phyloP scores from a whole-genome alignment of 2,329 filamentous ascomycete species.

The Tolypocladium endophyticum region DNA sequence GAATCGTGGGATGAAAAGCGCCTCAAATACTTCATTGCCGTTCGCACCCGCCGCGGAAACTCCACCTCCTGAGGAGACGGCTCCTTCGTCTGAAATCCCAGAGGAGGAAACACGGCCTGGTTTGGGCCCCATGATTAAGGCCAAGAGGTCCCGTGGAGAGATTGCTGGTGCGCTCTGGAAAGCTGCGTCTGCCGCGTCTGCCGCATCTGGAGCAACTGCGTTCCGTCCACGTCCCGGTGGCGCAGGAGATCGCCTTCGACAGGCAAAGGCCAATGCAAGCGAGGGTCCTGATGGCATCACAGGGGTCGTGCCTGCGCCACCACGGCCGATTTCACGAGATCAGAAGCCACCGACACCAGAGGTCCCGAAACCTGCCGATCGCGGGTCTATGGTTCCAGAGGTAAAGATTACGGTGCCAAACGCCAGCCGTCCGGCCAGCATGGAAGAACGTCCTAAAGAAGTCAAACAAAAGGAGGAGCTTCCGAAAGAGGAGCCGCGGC shows the following conservation, averaged over 20 bases:
- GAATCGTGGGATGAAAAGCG: slow-evolving; percentile 4
- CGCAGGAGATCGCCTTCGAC: slow-evolving; percentile 67
- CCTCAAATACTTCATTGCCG: slow-evolving; percentile 13
- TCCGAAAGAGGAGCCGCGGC: slow-evolving; percentile 39
- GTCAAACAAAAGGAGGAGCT: slow-evolving; percentile 15
- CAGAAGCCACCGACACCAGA: slow-evolving; percentile 17
- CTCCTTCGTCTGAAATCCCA: not conserved
- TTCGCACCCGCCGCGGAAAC: slow-evolving; percentile 17
- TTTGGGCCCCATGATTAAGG: slow-evolving; percentile 83
- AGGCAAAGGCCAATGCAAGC: slow-evolving; percentile 43
- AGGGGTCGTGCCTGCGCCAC: slow-evolving; percentile 73
- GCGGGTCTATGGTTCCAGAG: slow-evolving; percentile 36
- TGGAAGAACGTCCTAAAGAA: slow-evolving; percentile 23
- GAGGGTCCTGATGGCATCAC: slow-evolving; percentile 83
- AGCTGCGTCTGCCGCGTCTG: slow-evolving; percentile 44
- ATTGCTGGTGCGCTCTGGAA: slow-evolving; percentile 70
- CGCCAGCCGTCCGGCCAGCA: slow-evolving; percentile 26
- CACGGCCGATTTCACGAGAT: slow-evolving; percentile 29
- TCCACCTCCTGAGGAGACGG: slow-evolving; percentile 10
- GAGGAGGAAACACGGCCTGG: slow-evolving; percentile 52
- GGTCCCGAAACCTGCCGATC: slow-evolving; percentile 18
- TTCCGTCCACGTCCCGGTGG: slow-evolving; percentile 88
- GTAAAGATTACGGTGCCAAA: slow-evolving; percentile 46
- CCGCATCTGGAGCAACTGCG: not conserved
- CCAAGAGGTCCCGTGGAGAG: slow-evolving; percentile 61